Base-by-base conservation (phyloP, 768 basidiomycete species). In the Auricularia auricula-judae region DNA sequence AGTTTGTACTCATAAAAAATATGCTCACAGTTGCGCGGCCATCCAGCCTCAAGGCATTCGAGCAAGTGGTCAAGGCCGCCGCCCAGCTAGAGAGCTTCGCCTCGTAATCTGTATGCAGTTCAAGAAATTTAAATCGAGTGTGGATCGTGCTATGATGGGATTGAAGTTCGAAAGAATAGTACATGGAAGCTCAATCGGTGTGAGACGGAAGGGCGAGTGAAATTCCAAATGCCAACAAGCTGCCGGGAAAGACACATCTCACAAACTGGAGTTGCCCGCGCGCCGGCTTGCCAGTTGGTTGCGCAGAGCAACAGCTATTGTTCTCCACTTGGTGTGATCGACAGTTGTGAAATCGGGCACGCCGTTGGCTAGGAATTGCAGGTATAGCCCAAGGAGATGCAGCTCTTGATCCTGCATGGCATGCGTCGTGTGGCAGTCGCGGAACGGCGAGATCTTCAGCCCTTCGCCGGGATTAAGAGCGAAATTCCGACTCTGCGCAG, bases 391-490 rank as follows among this genome's bases (percentile, higher is more conserved):
- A 18, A 14, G 23, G 10, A 59, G 34, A 5, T 11, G 21, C 14
- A 59, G 56, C 23, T 59, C 56, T 18, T 59, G 11, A 18, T 59
- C 56, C 23, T 23, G 23, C 56, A 29, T 29, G 10, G 72, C 72
- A 68, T 84, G 82, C 10, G 77, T 72, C 8, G 86, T 89, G 69
- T 89, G 86, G 1, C 89, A 89, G 67, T 86, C 81, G 73, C 87
- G 89, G 79, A 89, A 95, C 0, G 93, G 83, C 33, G 82, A 81
- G 34, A 94, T 91, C 74, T 90, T 92, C 44, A 95, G 78, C 4
- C 92, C 93, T 74, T 91, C 85, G 54, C 79, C 80, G 1, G 91
- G 90, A 70, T 96, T 94, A 65, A 94, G 77, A 3, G 92, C 93
- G 74, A 94, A 94, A 71, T 93, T 94, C 16, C 91, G 84, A 65